Conservation (phyloP, 805 yeast genomes). For the Lachancea waltii region DNA sequence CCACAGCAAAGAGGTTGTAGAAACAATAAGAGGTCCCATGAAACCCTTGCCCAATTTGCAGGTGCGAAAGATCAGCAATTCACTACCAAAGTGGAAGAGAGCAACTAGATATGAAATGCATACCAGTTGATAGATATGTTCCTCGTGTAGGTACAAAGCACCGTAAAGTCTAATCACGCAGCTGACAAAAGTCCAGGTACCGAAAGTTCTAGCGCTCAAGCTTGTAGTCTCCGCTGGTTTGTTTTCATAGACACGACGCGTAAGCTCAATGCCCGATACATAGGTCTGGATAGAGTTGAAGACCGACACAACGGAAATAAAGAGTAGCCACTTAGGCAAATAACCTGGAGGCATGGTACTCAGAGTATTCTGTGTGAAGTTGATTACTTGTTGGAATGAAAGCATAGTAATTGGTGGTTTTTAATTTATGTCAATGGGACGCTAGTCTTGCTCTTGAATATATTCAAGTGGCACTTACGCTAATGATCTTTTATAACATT, state of each 20-base stretch:
- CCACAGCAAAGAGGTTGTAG: constrained; percentile 71
- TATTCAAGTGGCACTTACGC: too few relatives aligned
- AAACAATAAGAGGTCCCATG: constrained; percentile 80
- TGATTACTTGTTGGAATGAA: constrained; percentile 30
- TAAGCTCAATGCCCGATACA: constrained; percentile 61
- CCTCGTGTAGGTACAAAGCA: constrained; percentile 65
- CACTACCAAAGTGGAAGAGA: constrained; percentile 71
- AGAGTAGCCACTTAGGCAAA: constrained; percentile 71
- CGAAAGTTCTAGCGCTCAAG: constrained; percentile 92
- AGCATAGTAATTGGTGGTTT: constrained; percentile 19
- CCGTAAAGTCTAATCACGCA: constrained; percentile 82
- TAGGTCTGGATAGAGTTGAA: constrained; percentile 89
- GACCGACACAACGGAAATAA: constrained; percentile 82
- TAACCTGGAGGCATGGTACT: constrained; percentile 41
- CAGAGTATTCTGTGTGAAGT: constrained; percentile 24
- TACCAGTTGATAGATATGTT: constrained; percentile 70
- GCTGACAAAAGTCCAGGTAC: constrained; percentile 93
- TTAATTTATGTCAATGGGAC: too few relatives aligned
- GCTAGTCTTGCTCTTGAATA: too few relatives aligned
- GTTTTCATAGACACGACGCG: constrained; percentile 71
- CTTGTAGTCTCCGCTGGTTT: constrained; percentile 54
- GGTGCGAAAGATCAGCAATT: constrained; percentile 74
- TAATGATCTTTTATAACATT: too few relatives aligned
- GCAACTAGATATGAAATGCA: constrained; percentile 80
- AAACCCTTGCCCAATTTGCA: constrained; percentile 84